A percentile compares a stretch with the other conserved stretches of the same genome.
phyloP scores from a whole-genome alignment of 371 early-diverging fungal genomes.

The Neoconidiobolus thromboides region DNA sequence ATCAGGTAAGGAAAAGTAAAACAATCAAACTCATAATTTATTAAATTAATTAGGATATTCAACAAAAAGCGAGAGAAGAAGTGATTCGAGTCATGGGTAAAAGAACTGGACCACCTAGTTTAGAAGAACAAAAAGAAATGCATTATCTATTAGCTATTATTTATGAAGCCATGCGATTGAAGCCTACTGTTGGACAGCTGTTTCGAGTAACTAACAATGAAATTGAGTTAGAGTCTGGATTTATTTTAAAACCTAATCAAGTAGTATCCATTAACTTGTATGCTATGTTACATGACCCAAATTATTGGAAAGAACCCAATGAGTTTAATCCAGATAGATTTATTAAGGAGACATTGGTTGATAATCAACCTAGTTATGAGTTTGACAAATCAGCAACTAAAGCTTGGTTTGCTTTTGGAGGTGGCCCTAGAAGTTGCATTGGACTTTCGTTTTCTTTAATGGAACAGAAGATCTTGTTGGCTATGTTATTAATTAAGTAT shows the following conservation, averaged over 20 bases:
- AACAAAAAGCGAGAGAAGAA: conserved; percentile 12
- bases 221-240: not conserved
- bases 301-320: not conserved
- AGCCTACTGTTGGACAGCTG: not conserved
- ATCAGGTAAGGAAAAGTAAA: not conserved
- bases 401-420: not conserved
- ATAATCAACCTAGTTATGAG: not conserved
- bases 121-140: not conserved
- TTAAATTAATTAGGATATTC: conserved; percentile 4
- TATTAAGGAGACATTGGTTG: not conserved
- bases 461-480: not conserved
- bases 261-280: not conserved
- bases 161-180: conserved; percentile 1
- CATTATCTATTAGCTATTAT: not conserved
- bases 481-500: not conserved
- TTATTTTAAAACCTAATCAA: not conserved
- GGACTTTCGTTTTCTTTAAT: not conserved
- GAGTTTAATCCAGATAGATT: not conserved
- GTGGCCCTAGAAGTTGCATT: not conserved
- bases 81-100: not conserved
- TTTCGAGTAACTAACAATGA: not conserved
- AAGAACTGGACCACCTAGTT: not conserved
- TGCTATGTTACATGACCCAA: not conserved
- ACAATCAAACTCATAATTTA: too few relatives aligned
- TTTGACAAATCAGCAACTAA: not conserved